phyloP scores from a whole-genome alignment of 2,329 filamentous ascomycete species.

The Ceratocystis variospora region DNA sequence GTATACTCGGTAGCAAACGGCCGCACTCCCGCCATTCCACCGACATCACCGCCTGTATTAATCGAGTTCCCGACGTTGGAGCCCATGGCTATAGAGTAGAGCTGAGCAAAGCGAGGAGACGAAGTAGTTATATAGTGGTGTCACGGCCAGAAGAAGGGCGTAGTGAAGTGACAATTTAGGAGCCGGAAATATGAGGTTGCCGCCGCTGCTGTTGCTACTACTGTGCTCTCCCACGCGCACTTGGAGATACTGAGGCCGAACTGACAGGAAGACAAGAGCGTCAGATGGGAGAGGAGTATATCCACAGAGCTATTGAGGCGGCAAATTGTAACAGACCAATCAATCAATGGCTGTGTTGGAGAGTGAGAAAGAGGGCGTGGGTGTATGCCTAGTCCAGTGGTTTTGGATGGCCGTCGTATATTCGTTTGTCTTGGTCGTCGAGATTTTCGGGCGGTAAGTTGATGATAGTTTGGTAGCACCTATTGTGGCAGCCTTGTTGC shows the following conservation, averaged over 20 bases:
- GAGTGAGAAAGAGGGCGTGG: too few relatives aligned
- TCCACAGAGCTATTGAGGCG: too few relatives aligned
- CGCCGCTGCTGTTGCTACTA: not conserved
- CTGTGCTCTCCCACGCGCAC: slow-evolving; percentile 5
- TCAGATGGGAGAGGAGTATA: too few relatives aligned
- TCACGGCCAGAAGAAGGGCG: not conserved
- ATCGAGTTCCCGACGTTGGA: slow-evolving; percentile 31
- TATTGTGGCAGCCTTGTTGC: too few relatives aligned
- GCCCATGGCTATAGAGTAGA: slow-evolving; percentile 11
- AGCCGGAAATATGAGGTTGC: not conserved
- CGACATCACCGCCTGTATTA: slow-evolving; percentile 32
- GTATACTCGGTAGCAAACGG: slow-evolving; percentile 50
- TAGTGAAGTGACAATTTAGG: not conserved
- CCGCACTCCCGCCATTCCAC: slow-evolving; percentile 28
- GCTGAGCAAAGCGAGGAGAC: not conserved
- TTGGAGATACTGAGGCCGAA: not conserved
- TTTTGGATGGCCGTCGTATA: too few relatives aligned
- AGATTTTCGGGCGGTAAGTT: too few relatives aligned
- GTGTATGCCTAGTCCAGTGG: too few relatives aligned
- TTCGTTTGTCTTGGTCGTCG: too few relatives aligned
- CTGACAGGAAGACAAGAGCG: too few relatives aligned
- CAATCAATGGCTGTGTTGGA: too few relatives aligned
- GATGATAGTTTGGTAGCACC: too few relatives aligned
- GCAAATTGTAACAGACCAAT: too few relatives aligned
- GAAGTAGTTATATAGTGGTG: not conserved